Percentiles rank a stretch among this genome's conserved stretches.
phyloP scores from a whole-genome alignment of 176 grass and related monocot species.

The Eleusine coracana region DNA sequence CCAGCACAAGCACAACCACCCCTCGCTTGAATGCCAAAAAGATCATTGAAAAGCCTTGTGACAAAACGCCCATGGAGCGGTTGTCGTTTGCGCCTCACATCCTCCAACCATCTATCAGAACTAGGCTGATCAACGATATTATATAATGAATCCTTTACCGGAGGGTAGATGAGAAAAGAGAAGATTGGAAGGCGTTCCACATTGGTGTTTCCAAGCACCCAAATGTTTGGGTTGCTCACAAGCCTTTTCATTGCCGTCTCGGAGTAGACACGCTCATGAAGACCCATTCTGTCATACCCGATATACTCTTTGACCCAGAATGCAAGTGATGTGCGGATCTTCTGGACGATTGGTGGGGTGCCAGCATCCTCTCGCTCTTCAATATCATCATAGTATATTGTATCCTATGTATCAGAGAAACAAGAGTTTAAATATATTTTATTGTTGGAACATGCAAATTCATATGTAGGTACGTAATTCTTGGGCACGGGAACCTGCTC shows the following conservation, averaged over 20 bases:
- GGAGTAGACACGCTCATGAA: constrained; percentile 40
- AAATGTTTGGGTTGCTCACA: constrained; percentile 31
- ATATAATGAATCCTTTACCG: neutral
- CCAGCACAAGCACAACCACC: constrained; percentile 76
- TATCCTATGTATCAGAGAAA: constrained; percentile 43
- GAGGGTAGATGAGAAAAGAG: constrained; percentile 66
- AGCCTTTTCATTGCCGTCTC: constrained; percentile 51
- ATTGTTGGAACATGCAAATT: neutral
- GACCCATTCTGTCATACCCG: constrained; percentile 47
- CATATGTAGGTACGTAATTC: too few relatives aligned
- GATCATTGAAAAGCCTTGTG: constrained; percentile 67
- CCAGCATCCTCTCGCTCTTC: constrained; percentile 75
- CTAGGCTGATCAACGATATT: neutral
- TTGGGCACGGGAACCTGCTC: neutral
- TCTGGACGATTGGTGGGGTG: constrained; percentile 70
- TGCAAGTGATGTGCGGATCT: constrained; percentile 58
- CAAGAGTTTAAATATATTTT: neutral
- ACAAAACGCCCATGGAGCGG: constrained; percentile 72
- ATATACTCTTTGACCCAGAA: constrained; percentile 80
- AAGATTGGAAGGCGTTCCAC: constrained; percentile 61
- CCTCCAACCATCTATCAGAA: neutral
- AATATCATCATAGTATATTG: constrained; percentile 57
- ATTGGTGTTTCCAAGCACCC: constrained; percentile 55
- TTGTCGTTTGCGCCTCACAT: neutral
- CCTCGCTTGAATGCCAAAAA: constrained; percentile 79